Base-by-base conservation (phyloP, 331 rosid genomes). In the Stylosanthes scabra region DNA sequence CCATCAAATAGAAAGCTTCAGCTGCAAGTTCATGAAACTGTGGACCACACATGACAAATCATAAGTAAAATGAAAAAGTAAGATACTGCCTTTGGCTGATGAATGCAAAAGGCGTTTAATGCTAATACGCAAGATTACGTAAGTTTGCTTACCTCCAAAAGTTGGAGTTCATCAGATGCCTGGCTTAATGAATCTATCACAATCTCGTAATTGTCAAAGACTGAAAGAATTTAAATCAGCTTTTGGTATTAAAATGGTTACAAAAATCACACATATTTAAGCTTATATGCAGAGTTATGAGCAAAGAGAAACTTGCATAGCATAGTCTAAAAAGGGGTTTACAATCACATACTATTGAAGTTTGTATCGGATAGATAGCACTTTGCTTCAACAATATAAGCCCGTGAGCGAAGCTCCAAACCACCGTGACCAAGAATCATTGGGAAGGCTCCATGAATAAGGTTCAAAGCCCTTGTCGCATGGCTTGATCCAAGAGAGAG, bases 391-490 rank as follows among this genome's bases (percentile, higher is more conserved):
- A 79, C 87, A 70, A 91, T 91, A 58, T 83, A 86, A 80, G 99
- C 97, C 61, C 96, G 96, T 60, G 97, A 88, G 56, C 92, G 86
- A 46, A 94, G 99, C 86, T 94, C 97, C 87, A 94, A 80, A 83
- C 99, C 99, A 34, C 97, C 99, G 75, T 94, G 99, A 79, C 99
- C 99, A 74, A 94, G 97, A 88, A 94, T 90, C 83, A 90, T 90
- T 9, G 97, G 96, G 70, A 91, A 86, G 64, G 94, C 93, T 68
- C 93, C 97, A 52, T 91, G 97, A 62, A 94, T 45, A 51, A 94
- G 99, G 83, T 84, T 85, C 59, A 91, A 80, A 73, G 99, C 97
- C 86, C 91, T 86, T 78, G 90, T 86, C 28, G 97, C 92, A 83
- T 90, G 97, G 82, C 75, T 83, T 81, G 96, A 84, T 83, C 99